Conservation (phyloP, 2,329 filamentous ascomycete species). For the Orbilia blumenaviensis region DNA sequence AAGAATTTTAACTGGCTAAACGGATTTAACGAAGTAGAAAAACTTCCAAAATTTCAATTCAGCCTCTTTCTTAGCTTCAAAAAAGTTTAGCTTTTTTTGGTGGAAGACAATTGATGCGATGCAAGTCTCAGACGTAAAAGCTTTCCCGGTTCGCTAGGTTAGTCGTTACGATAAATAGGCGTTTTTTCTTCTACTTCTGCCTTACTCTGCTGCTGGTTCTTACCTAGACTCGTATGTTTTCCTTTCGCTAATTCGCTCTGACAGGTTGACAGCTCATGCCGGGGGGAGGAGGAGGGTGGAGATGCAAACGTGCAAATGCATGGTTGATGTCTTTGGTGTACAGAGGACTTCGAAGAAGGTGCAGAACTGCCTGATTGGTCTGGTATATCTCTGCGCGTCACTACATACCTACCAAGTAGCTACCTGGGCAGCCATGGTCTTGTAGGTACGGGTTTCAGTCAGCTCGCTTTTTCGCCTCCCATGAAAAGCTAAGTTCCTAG, state of each 20-base stretch:
- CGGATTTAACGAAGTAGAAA: not conserved
- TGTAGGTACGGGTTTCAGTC: not conserved
- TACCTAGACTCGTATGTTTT: no score
- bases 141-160: not conserved
- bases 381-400: no score
- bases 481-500: no score
- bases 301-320: not conserved
- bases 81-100: not conserved
- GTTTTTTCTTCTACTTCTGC: not conserved
- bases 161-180: not conserved
- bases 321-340: not conserved
- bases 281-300: not conserved
- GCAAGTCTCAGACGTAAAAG: slow-evolving; percentile 9
- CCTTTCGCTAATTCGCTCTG: slow-evolving; percentile 8
- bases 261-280: not conserved
- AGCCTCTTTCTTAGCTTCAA: not conserved
- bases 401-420: no score
- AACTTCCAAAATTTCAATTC: not conserved
- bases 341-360: no score
- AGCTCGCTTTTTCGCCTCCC: not conserved
- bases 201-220: no score
- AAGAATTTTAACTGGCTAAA: not conserved
- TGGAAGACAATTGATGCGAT: not conserved
- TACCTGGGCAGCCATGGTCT: no score
- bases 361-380: no score